Conservation (phyloP, 2,329 filamentous ascomycete genomes). For the Tolypocladium tropicale region DNA sequence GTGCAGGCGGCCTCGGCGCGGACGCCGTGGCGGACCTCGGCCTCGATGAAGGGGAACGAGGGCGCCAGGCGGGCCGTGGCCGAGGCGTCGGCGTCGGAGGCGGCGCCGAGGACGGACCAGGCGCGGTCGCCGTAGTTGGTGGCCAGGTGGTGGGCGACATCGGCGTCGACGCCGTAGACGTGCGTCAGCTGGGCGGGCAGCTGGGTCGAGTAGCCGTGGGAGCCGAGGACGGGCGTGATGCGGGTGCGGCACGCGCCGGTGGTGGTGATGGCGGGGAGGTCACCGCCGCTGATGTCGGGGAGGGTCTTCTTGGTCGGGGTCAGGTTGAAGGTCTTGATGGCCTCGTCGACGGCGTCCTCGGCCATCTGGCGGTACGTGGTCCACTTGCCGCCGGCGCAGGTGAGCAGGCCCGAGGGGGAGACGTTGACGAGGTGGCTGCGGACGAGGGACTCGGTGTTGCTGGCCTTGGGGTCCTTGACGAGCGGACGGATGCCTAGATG, state of each 20-base stretch:
- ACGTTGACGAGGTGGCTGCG: slow-evolving; percentile 72
- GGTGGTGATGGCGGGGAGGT: slow-evolving; percentile 34
- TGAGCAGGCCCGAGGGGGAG: slow-evolving; percentile 65
- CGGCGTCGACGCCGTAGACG: slow-evolving; percentile 24
- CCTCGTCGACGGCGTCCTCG: slow-evolving; percentile 74
- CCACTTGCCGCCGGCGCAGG: slow-evolving; percentile 79
- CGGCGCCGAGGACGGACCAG: slow-evolving; percentile 54
- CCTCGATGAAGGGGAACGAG: slow-evolving; percentile 63
- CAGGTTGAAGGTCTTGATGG: slow-evolving; percentile 56
- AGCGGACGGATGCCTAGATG: slow-evolving; percentile 59
- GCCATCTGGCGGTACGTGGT: slow-evolving; percentile 86
- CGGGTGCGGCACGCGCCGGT: slow-evolving; percentile 69
- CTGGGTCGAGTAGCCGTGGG: slow-evolving; percentile 52
- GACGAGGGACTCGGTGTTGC: slow-evolving; percentile 74
- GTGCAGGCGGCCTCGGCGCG: slow-evolving; percentile 65
- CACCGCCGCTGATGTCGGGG: slow-evolving; percentile 58
- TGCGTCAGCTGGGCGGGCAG: slow-evolving; percentile 24
- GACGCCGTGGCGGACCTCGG: slow-evolving; percentile 62
- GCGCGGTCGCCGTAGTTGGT: slow-evolving; percentile 44
- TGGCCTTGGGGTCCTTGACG: slow-evolving; percentile 70
- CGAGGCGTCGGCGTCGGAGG: slow-evolving; percentile 28
- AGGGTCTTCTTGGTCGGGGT: slow-evolving; percentile 38
- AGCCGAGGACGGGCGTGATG: slow-evolving; percentile 60
- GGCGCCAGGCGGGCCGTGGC: slow-evolving; percentile 53
- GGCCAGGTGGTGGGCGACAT: slow-evolving; percentile 31